phyloP scores from a whole-genome alignment of 2,329 filamentous ascomycete species.

The Endoconidiophora laricicola region DNA sequence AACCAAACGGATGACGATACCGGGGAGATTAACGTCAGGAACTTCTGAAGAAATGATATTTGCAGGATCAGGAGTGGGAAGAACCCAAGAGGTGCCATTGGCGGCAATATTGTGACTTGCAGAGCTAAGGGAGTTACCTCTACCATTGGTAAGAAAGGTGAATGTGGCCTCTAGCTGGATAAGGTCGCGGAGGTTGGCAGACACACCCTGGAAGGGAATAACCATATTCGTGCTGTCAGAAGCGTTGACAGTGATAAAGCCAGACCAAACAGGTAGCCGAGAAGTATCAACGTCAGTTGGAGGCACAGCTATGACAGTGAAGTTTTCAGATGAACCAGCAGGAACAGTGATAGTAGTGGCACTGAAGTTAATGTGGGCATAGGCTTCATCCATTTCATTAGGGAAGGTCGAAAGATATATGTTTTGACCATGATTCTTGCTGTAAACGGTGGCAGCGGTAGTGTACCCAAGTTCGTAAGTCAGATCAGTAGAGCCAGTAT shows the following conservation, averaged over 20 bases:
- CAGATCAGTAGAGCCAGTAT: slow-evolving; percentile 30
- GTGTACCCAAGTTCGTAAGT: slow-evolving; percentile 36
- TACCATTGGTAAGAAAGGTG: no score
- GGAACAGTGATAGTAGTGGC: slow-evolving; percentile 26
- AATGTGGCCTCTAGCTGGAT: slow-evolving; percentile 21
- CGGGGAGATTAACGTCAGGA: slow-evolving; percentile 18
- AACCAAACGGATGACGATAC: slow-evolving; percentile 21
- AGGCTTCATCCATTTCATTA: slow-evolving; percentile 25
- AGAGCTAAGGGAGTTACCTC: no score
- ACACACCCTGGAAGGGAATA: slow-evolving; percentile 25
- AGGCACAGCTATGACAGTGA: slow-evolving; percentile 20
- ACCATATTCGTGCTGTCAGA: slow-evolving; percentile 22
- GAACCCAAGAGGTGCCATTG: slow-evolving; percentile 19
- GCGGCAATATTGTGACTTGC: slow-evolving; percentile 19
- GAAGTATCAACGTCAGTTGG: slow-evolving; percentile 17
- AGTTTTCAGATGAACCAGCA: slow-evolving; percentile 15
- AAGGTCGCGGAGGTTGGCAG: slow-evolving; percentile 19
- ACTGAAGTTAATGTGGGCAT: slow-evolving; percentile 28
- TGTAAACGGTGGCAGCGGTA: slow-evolving; percentile 36
- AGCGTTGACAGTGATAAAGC: slow-evolving; percentile 25
- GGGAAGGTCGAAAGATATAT: slow-evolving; percentile 28
- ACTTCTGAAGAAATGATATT: slow-evolving; percentile 2
- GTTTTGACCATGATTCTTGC: slow-evolving; percentile 23
- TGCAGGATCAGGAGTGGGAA: slow-evolving; percentile 3
- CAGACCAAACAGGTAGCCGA: slow-evolving; percentile 27